Evolutionary conservation across 23 red algal genomes (phyloP), one percentile per base, ranked within the genome.

Genomic region (Gracilaria domingensis): DNA sequence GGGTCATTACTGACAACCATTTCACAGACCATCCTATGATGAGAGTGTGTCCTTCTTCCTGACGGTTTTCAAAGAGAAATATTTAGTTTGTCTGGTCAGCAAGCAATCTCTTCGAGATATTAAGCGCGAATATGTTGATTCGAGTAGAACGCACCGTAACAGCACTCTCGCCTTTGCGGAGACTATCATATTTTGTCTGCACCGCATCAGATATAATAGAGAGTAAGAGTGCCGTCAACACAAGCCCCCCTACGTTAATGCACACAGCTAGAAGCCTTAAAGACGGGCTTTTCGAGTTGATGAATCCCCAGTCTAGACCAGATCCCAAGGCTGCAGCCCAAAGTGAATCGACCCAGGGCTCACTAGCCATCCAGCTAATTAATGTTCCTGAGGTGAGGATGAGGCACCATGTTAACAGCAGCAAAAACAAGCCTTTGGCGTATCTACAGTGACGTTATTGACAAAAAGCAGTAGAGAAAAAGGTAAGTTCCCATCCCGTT

Each of bases 11-110:
- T 28, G 87, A 90, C 16, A 90, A 60, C 57, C 66, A 80, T 33
- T 90, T 90, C 56, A 90, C 87, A 48, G 87, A 90, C 87, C 87
- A 90, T 16, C 87, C 87, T 48, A 90, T 90, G 33, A 90, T 80
- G 14, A 90, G 58, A 17, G 87, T 90, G 64, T 90, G 87, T 34
- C 87, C 76, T 28, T 60, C 71, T 90, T 90, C 87, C 87, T 90
- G 71, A 16, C 59, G 7, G 37, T 66, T 35, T 65, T 20, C 51
- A 74, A 74, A 4, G 20, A 77, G 48, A 23, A 53, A 29, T 11
- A 44, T 50, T 1, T 50, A 6, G 9, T 26, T 26, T n/a, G n/a
- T 24, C 42, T 45, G 42, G 72, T 77, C 45, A 79, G 75, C 20
- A 79, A 34, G 32, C 64, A 20, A 20, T 17, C 64, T 37, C 30